Evolutionary conservation across 768 basidiomycete genomes (phyloP).

Genomic region (Agaricus blazei): DNA sequence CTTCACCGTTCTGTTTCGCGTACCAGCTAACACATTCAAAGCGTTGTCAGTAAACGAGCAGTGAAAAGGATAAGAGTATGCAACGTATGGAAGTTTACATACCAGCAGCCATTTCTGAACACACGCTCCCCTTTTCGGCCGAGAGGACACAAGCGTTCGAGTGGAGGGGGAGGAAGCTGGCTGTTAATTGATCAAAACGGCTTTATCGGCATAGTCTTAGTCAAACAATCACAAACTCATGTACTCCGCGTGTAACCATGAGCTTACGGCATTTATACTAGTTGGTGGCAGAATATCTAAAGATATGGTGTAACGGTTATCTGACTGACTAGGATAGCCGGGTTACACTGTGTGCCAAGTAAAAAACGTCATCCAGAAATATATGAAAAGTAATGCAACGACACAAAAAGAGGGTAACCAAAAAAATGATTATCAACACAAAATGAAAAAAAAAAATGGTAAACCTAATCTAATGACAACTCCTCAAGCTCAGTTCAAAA

Average conservation of each 20-base stretch:
- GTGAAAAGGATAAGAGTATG: too few relatives aligned
- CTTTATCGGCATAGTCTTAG: neutral
- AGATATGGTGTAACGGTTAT: neutral
- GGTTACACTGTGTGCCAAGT: neutral
- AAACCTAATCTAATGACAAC: too few relatives aligned
- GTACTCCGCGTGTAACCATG: neutral
- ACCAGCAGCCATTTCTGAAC: constrained; percentile 14
- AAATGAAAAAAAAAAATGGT: neutral
- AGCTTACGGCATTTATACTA: too few relatives aligned
- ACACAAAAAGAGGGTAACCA: neutral
- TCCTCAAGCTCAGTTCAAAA: neutral
- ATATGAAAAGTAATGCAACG: neutral
- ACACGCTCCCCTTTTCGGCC: too few relatives aligned
- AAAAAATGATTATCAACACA: constrained; percentile 3
- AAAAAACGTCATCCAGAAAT: neutral
- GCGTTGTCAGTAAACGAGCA: too few relatives aligned
- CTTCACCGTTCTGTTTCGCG: constrained; percentile 30
- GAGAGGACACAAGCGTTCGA: too few relatives aligned
- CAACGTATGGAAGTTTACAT: neutral
- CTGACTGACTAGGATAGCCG: too few relatives aligned
- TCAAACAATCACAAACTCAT: constrained; percentile 1
- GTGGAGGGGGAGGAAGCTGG: too few relatives aligned
- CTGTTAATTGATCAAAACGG: too few relatives aligned
- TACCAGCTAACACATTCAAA: constrained; percentile 15
- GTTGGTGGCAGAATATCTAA: too few relatives aligned